Conservation (phyloP, 805 yeast species). For the Myxozyma vanderwaltii region DNA sequence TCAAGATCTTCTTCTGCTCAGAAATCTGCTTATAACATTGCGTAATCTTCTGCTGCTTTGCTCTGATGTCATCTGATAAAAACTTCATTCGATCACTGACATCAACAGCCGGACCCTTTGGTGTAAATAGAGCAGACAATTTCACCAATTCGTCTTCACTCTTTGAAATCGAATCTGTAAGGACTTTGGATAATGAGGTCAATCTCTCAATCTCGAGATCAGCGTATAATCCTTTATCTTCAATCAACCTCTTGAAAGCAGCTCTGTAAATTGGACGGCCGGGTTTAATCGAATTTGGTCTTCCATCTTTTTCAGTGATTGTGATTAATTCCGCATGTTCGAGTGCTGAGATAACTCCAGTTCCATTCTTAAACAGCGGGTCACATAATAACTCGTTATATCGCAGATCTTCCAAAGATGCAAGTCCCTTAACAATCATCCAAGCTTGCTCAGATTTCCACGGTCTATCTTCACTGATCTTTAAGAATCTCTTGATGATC, state of each 20-base stretch:
- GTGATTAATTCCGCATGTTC: constrained; percentile 79
- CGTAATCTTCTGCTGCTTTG: constrained; percentile 55
- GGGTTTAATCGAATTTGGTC: constrained; percentile 65
- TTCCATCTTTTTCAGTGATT: constrained; percentile 67
- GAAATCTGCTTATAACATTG: constrained; percentile 48
- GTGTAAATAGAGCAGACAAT: constrained; percentile 11
- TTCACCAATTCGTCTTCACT: constrained; percentile 70
- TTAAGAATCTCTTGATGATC: constrained; percentile 73
- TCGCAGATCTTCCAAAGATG: constrained; percentile 46
- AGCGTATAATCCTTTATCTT: constrained; percentile 58
- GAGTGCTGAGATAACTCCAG: constrained; percentile 55
- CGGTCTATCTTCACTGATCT: constrained; percentile 45
- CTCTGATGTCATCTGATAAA: constrained; percentile 65
- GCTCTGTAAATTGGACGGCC: constrained; percentile 84
- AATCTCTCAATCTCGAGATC: constrained; percentile 67
- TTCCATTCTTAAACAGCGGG: constrained; percentile 47
- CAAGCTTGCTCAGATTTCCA: constrained; percentile 85
- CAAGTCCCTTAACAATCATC: constrained; percentile 70
- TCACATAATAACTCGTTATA: constrained; percentile 41
- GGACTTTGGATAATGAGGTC: constrained; percentile 56
- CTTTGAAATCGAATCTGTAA: constrained; percentile 60
- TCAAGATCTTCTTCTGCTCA: constrained; percentile 34
- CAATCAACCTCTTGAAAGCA: constrained; percentile 69
- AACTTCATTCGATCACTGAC: constrained; percentile 66
- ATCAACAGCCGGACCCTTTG: constrained; percentile 49